phyloP scores from a whole-genome alignment of 2,329 filamentous ascomycete species.

The Colletotrichum abscissum region DNA sequence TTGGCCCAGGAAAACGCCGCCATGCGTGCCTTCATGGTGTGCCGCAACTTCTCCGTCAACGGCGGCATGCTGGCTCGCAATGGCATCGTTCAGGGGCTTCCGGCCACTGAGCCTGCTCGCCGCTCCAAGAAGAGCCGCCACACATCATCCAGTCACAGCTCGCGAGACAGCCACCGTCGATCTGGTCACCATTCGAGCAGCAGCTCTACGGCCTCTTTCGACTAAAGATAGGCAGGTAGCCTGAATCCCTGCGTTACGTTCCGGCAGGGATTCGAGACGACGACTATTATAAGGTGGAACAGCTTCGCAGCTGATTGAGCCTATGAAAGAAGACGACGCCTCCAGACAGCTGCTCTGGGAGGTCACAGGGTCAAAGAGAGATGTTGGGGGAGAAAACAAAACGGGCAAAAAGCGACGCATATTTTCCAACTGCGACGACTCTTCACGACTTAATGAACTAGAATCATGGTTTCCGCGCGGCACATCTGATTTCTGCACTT shows the following conservation, averaged over 20 bases:
- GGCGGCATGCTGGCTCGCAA: slow-evolving; percentile 87
- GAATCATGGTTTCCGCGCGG: slow-evolving; percentile 35
- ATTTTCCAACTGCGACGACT: slow-evolving; percentile 40
- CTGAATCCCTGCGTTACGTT: slow-evolving; percentile 27
- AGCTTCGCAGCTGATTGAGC: slow-evolving; percentile 48
- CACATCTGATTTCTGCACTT: slow-evolving; percentile 32
- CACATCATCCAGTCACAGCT: slow-evolving; percentile 52
- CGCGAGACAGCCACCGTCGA: slow-evolving; percentile 57
- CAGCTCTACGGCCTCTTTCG: slow-evolving; percentile 70
- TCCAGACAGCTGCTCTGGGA: background rate
- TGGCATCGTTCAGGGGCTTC: slow-evolving; percentile 75
- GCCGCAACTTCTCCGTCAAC: slow-evolving; percentile 96
- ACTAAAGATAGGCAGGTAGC: slow-evolving; percentile 46
- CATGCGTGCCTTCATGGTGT: slow-evolving; percentile 97
- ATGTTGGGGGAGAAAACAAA: background rate
- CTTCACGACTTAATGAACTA: slow-evolving; percentile 38
- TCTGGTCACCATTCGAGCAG: slow-evolving; percentile 71
- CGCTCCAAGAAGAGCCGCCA: slow-evolving; percentile 63
- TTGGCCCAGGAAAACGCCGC: slow-evolving; percentile 93
- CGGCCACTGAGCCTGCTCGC: slow-evolving; percentile 62
- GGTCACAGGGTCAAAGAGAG: background rate
- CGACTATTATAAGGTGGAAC: slow-evolving; percentile 49
- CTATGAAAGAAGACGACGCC: slow-evolving; percentile 10
- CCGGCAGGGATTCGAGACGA: slow-evolving; percentile 21
- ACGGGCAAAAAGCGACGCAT: slow-evolving; percentile 36